phyloP scores from a whole-genome alignment of 768 basidiomycete genomes.

The Lactarius akahatsu region DNA sequence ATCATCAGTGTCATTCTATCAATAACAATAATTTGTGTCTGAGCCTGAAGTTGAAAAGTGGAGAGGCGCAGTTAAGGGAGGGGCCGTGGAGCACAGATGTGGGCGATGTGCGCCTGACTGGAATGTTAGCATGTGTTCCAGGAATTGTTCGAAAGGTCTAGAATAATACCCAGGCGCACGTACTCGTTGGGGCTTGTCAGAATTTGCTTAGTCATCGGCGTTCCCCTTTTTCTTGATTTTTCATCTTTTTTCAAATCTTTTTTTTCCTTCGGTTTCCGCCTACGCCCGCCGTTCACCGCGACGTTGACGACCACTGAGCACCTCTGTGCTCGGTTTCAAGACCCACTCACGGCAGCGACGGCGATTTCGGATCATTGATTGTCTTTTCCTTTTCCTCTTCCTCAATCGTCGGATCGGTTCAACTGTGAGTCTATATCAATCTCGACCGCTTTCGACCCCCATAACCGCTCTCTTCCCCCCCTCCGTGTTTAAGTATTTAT shows the following conservation, averaged over 20 bases:
- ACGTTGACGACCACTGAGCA: constrained; percentile 14
- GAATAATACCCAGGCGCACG: not conserved
- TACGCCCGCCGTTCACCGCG: constrained; percentile 18
- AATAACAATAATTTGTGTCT: not conserved
- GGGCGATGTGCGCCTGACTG: not conserved
- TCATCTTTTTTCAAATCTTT: not conserved
- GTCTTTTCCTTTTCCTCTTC: not conserved
- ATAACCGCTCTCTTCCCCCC: not conserved
- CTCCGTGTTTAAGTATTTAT: not conserved
- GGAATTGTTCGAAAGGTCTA: not conserved
- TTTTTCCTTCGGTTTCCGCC: not conserved
- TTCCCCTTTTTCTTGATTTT: not conserved
- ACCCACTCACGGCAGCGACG: constrained; percentile 18
- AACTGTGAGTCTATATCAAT: constrained; percentile 13
- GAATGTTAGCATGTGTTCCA: not conserved
- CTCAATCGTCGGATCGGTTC: not conserved
- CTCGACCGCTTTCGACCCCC: constrained; percentile 1
- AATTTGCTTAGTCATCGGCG: constrained; percentile 14
- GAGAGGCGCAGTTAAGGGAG: not conserved
- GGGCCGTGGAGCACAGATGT: not conserved
- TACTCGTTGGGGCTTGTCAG: too few species aligned
- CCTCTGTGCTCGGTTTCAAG: not conserved
- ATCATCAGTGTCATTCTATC: not conserved
- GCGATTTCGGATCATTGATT: not conserved
- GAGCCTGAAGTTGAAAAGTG: not conserved